Evolutionary conservation across 352 stramenopile genomes (phyloP), one percentile per base, ranked within the genome.

Genomic region (Phytopythium vexans): DNA sequence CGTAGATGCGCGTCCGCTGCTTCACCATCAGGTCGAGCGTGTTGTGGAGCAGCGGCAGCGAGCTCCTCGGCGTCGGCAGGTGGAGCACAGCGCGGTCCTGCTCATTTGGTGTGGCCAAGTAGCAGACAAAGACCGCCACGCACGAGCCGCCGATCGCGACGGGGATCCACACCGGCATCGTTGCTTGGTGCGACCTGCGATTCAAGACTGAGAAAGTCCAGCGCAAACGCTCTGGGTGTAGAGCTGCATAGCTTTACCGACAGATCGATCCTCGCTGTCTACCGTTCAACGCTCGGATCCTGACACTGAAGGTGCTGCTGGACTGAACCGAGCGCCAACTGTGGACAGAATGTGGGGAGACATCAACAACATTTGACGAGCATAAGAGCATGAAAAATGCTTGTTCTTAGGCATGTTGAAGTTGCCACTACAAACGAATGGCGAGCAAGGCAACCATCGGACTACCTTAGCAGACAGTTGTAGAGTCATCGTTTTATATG

Each of bases 41-140:
- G 55, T 86, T 86, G 58, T 74, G 71, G 5, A 86, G 33, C 21
- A 84, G 8, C 2, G 74, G 75, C 10, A 86, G 64, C 27, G 74
- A 85, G 14, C 66, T 66, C 6, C 56, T 43, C 0, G 71, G 69
- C 8, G 45, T 62, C 8, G 77, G 77, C 2, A 90, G 55, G 2
- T 67, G 50, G 36, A 56, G 58, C 33, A 78, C 38, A 4, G 66
- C 62, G 40, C 58, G 54, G n/a, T 71, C 66, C 35, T 64, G 62
- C 8, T 63, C 52, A 8, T 37, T 68, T 1, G 62, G 54, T 3
- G 51, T 58, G 44, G 55, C 51, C n/a, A 70, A 46, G 35, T 74
- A 74, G 14, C 34, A 63, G 8, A 81, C 49, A 14, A 66, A 37
- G 35, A 57, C 42, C 9, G 60, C 49, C 1, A 65, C 56, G 2